A percentile compares a stretch with the other conserved stretches of the same genome.
phyloP scores from a whole-genome alignment of 148 eudicot genomes.

The Rhododendron williamsianum region DNA sequence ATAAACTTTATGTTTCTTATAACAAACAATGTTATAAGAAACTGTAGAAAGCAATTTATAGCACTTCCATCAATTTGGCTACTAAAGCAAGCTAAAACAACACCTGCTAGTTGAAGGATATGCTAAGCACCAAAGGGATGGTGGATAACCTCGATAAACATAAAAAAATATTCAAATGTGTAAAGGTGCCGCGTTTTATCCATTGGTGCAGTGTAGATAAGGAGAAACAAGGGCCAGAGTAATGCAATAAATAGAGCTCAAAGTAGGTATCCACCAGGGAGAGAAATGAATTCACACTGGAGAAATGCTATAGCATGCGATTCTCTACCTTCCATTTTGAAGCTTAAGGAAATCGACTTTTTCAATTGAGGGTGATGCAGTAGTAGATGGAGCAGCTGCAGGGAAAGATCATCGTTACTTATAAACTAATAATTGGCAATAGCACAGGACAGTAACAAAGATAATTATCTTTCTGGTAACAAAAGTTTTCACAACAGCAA shows the following conservation, averaged over 20 bases:
- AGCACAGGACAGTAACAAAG: neutral
- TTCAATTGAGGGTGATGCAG: conserved; percentile 41
- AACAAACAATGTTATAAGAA: neutral
- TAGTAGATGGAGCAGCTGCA: conserved; percentile 70
- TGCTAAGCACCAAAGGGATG: neutral
- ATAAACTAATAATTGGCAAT: neutral
- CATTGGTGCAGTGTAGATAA: conserved; percentile 2
- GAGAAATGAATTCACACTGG: neutral
- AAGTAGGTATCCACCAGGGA: neutral
- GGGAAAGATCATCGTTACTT: conserved; percentile 12
- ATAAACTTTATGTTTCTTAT: neutral
- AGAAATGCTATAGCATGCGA: neutral
- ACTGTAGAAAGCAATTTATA: neutral
- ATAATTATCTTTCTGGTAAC: neutral
- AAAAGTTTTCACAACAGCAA: neutral
- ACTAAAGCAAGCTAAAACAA: neutral
- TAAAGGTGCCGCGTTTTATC: neutral
- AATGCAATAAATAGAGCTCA: neutral
- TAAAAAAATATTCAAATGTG: neutral
- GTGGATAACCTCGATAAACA: neutral
- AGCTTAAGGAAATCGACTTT: conserved; percentile 81
- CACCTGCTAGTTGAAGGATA: neutral
- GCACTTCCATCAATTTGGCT: neutral
- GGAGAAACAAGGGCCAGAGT: neutral
- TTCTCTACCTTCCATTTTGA: conserved; percentile 89